These are phyloP conservation scores for Tetrahymena elliotti DNA, from an alignment of 73 alveolate genomes.

Conservation along the genomic window DNA sequence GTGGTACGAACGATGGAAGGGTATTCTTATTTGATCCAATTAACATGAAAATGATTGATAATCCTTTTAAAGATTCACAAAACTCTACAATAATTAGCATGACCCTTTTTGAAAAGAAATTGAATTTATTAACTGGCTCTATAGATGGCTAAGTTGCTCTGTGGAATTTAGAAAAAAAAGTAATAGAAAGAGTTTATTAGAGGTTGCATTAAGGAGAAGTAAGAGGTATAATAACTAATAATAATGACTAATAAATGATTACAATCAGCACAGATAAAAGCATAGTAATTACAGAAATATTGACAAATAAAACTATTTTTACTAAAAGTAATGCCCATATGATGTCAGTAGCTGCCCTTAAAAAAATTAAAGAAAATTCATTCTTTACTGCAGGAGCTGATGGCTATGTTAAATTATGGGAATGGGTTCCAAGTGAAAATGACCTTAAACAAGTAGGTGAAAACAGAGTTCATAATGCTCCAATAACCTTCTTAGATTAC, in stretches of 20 bases:
- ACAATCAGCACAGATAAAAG: not conserved
- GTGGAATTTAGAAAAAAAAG: not conserved
- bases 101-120: not conserved
- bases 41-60: not conserved
- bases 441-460: not conserved
- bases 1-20: not conserved
- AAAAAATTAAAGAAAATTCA: not conserved
- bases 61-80: not conserved
- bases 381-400: conserved; percentile 1
- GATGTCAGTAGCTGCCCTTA: not conserved
- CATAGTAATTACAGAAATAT: not conserved
- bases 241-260: not conserved
- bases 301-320: not conserved
- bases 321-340: not conserved
- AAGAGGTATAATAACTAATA: not conserved
- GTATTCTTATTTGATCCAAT: not conserved
- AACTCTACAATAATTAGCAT: not conserved
- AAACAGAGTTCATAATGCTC: not conserved
- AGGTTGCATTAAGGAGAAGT: not conserved
- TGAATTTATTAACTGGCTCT: not conserved
- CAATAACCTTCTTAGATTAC: not conserved
- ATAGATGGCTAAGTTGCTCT: not conserved
- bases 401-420: not conserved
- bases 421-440: not conserved
- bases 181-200: not conserved